Evolutionary conservation across 371 early-diverging fungal species (phyloP), one percentile per base, ranked within the genome.

Genomic region (Lichtheimia ramosa): DNA sequence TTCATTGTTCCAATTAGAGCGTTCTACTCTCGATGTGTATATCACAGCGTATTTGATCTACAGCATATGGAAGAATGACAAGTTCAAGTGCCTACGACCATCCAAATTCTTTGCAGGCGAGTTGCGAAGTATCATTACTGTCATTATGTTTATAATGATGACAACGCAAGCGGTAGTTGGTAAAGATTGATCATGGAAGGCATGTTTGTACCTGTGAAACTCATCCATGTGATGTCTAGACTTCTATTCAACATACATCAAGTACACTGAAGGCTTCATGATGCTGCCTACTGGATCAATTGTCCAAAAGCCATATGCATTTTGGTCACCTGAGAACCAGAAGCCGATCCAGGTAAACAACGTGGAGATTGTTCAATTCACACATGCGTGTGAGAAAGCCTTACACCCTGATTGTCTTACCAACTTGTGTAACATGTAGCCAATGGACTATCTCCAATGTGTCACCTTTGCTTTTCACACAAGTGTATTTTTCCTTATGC

Each of bases 101-200:
- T 69, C 69, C 13, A 73, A 64, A 51, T 52, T 81, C 20, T 39
- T 77, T 18, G n/a, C 61, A 8, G 78, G 81, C 2, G 81, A 83
- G 56, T 57, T 83, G 24, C 77, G 72, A 65, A 71, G 77, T 48
- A 58, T 81, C 16, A 57, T 79, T 18, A 79, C 82, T 6, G 40
- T 69, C n/a, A 25, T 78, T 43, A 66, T 74, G 49, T 39, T 76
- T 25, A 16, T 77, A 7, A 71, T 79, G 70, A 67, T 75, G 64
- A 28, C 70, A n/a, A 66, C 74, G 53, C 79, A 77, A 57, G 55
- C 68, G 23, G 62, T 68, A 28, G 77, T 70, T 65, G 81, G 81
- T 75, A 75, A 56, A 51, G 16, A 18, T 1, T 10, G 16, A 20
- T 50, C 24, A 23, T n/a, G 6, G 3, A 12, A 25, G n/a, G 1